Conservation (phyloP, 768 basidiomycete genomes). For the Russula earlei region DNA sequence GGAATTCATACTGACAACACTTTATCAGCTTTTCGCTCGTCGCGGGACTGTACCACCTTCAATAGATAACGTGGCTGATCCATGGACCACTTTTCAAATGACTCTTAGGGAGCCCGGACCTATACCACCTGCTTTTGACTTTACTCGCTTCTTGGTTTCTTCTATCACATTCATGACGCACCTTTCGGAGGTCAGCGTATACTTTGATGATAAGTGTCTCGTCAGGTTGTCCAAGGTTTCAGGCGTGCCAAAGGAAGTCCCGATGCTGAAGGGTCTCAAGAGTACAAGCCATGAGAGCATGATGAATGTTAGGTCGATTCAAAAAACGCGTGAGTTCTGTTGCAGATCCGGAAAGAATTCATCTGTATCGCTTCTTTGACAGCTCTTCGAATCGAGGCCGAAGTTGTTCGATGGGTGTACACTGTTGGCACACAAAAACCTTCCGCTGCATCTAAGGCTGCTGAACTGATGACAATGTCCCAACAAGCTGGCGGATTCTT, state of each 20-base stretch:
- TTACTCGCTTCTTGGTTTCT: constrained; percentile 81
- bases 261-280: constrained; percentile 48
- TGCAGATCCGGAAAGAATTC: constrained; percentile 4
- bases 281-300: constrained; percentile 44
- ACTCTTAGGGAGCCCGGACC: constrained; percentile 68
- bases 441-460: constrained; percentile 21
- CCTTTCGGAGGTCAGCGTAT: constrained; percentile 68
- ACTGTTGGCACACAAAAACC: constrained; percentile 53
- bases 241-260: constrained; percentile 41
- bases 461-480: background rate
- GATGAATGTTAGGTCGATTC: constrained; percentile 63
- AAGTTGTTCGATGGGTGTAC: constrained; percentile 76
- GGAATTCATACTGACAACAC: background rate
- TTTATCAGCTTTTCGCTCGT: constrained; percentile 63
- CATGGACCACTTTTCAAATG: constrained; percentile 91
- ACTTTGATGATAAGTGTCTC: constrained; percentile 69
- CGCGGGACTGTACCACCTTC: constrained; percentile 52
- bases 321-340: constrained; percentile 45
- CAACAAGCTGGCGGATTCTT: constrained; percentile 30
- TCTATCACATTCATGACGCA: constrained; percentile 89
- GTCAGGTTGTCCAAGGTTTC: constrained; percentile 55
- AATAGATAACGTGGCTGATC: constrained; percentile 27
- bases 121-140: constrained; percentile 77
- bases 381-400: constrained; percentile 73
- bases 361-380: background rate